A percentile compares a stretch with the other conserved stretches of the same genome.
Conservation (phyloP, 768 basidiomycete genomes). For the Dentipellis fragilis region DNA sequence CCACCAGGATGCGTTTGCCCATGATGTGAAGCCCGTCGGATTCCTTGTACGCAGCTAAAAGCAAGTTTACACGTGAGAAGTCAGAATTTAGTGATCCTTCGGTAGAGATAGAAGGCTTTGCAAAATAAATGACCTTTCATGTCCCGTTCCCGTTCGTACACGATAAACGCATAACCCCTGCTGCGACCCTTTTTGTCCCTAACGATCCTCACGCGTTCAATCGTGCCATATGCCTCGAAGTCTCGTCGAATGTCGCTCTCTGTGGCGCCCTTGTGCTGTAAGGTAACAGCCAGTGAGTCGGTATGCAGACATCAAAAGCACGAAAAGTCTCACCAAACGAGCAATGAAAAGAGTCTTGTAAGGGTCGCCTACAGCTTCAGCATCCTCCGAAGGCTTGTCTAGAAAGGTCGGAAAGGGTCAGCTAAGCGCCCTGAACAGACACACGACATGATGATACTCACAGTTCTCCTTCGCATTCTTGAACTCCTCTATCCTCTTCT, state of each 20-base stretch:
- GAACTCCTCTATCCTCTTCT: conserved; percentile 65
- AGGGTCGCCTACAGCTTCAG: conserved; percentile 88
- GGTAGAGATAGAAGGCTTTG: conserved; percentile 5
- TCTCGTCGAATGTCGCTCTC: conserved; percentile 90
- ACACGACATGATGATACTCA: conserved; percentile 31
- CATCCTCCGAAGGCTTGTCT: conserved; percentile 92
- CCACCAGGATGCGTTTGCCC: conserved; percentile 92
- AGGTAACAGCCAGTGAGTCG: background rate
- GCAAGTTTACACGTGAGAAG: conserved; percentile 12
- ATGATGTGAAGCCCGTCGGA: conserved; percentile 94
- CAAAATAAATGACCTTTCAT: conserved; percentile 77
- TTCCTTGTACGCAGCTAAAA: conserved; percentile 89
- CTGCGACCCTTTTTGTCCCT: conserved; percentile 82
- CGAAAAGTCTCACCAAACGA: conserved; percentile 51
- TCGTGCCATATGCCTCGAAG: conserved; percentile 90
- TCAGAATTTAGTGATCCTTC: conserved; percentile 14
- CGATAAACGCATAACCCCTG: conserved; percentile 92
- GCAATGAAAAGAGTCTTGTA: conserved; percentile 98
- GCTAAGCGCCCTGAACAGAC: conserved; percentile 2
- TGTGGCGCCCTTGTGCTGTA: conserved; percentile 82
- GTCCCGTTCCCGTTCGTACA: conserved; percentile 95
- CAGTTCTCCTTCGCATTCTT: conserved; percentile 79
- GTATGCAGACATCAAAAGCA: background rate
- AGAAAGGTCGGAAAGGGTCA: conserved; percentile 4
- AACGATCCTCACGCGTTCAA: conserved; percentile 91